These are phyloP conservation scores for Rhodotorula sp. DNA, from an alignment of 1,284 basidiomycete genomes.

Conservation along the genomic window DNA sequence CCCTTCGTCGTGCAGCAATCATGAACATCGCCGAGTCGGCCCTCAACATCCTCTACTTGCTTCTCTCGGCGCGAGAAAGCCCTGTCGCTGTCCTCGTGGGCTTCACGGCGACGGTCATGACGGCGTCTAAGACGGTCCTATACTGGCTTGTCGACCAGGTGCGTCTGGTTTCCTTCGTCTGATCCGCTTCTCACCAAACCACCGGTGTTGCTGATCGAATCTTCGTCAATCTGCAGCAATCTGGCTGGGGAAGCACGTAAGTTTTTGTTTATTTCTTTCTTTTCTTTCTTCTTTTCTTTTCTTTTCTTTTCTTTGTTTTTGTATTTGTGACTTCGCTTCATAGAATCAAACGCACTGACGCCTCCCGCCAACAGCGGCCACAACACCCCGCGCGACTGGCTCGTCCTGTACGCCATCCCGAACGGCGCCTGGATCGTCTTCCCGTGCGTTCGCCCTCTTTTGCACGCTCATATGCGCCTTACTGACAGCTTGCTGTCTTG, in stretches of 20 bases:
- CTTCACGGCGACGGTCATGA: slow-evolving; percentile 69
- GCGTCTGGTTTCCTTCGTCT: background rate
- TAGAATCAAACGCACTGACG: background rate
- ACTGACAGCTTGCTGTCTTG: background rate
- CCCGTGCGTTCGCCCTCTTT: slow-evolving; percentile 13
- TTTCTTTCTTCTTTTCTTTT: no score
- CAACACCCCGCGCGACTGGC: slow-evolving; percentile 19
- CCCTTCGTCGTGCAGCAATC: slow-evolving; percentile 55
- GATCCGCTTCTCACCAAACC: no score
- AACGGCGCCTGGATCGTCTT: slow-evolving; percentile 35
- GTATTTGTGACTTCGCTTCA: no score
- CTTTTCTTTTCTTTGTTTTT: no score
- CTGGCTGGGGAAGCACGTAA: slow-evolving; percentile 17
- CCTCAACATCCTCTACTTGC: slow-evolving; percentile 69
- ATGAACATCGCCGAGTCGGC: slow-evolving; percentile 77
- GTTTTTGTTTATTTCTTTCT: no score
- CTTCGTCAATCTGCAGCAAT: background rate
- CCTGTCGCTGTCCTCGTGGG: slow-evolving; percentile 70
- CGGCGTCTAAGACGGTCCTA: slow-evolving; percentile 24
- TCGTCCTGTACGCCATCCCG: slow-evolving; percentile 31
- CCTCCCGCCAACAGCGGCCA: slow-evolving; percentile 17
- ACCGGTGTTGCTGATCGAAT: background rate
- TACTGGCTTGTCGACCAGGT: slow-evolving; percentile 35
- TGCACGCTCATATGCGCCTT: no score
- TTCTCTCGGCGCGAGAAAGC: slow-evolving; percentile 59